These are phyloP conservation scores for Anethum foeniculum DNA, from an alignment of 140 eudicot genomes.

Conservation along the genomic window DNA sequence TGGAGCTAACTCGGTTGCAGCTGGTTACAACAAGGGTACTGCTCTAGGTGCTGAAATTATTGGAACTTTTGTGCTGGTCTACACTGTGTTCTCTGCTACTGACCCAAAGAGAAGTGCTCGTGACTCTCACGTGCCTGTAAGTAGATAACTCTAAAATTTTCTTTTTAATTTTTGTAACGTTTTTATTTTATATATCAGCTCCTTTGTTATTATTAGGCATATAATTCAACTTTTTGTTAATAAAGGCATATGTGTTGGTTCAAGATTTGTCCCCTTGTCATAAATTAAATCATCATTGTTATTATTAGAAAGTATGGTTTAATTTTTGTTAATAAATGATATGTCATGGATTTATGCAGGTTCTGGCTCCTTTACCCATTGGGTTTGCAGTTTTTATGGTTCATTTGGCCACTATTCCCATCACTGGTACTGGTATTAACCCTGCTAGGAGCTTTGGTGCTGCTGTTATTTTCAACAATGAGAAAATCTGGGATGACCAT, in stretches of 20 bases:
- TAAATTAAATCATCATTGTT: neutral
- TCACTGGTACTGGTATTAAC: slow-evolving; percentile 94
- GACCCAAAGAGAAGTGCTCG: slow-evolving; percentile 92
- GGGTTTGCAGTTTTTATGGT: slow-evolving; percentile 97
- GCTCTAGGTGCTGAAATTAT: slow-evolving; percentile 91
- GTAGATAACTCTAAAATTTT: neutral
- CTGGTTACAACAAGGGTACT: slow-evolving; percentile 71
- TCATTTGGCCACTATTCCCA: slow-evolving; percentile 80
- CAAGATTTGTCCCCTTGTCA: neutral
- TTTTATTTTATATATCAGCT: neutral
- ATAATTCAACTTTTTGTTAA: neutral
- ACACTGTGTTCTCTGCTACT: slow-evolving; percentile 92
- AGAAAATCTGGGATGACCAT: slow-evolving; percentile 79
- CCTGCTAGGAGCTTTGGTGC: slow-evolving; percentile 93
- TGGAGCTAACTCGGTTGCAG: slow-evolving; percentile 64
- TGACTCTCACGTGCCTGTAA: slow-evolving; percentile 91
- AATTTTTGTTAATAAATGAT: neutral
- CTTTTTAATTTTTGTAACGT: neutral
- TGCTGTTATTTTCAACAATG: slow-evolving; percentile 74
- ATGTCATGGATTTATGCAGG: slow-evolving; percentile 24
- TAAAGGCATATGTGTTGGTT: neutral
- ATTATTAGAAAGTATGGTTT: neutral
- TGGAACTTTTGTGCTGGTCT: slow-evolving; percentile 80
- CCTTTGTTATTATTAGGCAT: neutral
- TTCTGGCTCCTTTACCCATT: slow-evolving; percentile 85